These are phyloP conservation scores for Onygena corvina DNA, from an alignment of 2,329 filamentous ascomycete genomes.

Conservation along the genomic window DNA sequence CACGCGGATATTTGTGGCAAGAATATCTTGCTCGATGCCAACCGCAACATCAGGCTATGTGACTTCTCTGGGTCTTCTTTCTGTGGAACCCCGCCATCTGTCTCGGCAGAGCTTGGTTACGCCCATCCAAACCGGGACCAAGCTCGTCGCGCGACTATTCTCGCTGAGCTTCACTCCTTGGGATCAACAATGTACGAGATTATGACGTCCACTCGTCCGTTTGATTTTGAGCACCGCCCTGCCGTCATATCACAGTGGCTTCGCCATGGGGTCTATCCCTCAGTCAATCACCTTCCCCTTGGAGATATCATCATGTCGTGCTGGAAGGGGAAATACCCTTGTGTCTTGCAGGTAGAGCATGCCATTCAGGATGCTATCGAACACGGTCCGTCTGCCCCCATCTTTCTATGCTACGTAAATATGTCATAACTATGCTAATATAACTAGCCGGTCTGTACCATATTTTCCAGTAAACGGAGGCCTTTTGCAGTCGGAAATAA, in stretches of 20 bases:
- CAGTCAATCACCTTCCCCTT: conserved; percentile 7
- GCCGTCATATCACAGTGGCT: neutral
- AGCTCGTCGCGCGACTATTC: neutral
- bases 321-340: conserved; percentile 9
- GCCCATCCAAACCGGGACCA: conserved; percentile 7
- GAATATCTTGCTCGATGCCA: conserved; percentile 9
- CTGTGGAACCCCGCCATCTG: neutral
- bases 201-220: conserved; percentile 7
- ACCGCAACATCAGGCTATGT: conserved; percentile 9
- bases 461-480: neutral
- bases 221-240: neutral
- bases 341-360: neutral
- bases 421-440: neutral
- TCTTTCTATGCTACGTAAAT: neutral
- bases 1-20: conserved; percentile 8
- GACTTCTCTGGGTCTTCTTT: conserved; percentile 11
- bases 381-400: neutral
- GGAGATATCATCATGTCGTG: conserved; percentile 9
- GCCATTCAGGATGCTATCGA: conserved; percentile 2
- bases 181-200: conserved; percentile 13
- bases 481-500: too few species aligned
- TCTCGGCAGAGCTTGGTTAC: neutral
- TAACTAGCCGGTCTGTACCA: neutral
- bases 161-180: conserved; percentile 8
- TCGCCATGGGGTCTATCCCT: conserved; percentile 2